These are phyloP conservation scores for Hirsutella rhossiliensis DNA, from an alignment of 2,329 filamentous ascomycete genomes.

Conservation along the genomic window DNA sequence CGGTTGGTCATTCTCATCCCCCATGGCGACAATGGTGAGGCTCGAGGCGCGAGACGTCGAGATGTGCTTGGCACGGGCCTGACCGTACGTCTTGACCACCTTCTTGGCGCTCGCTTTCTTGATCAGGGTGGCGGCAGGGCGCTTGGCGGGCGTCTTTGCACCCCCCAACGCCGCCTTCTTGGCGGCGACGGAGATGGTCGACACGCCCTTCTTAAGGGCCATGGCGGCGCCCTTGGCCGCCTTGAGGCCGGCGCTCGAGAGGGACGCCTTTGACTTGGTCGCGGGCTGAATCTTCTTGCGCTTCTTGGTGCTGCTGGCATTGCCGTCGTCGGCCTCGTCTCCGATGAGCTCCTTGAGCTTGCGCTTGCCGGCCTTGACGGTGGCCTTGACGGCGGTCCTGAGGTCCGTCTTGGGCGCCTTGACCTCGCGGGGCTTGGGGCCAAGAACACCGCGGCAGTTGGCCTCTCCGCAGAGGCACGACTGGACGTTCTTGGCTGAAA, in stretches of 20 bases:
- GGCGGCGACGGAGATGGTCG: slow-evolving; percentile 15
- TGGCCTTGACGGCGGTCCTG: slow-evolving; percentile 25
- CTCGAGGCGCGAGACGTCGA: slow-evolving; percentile 6
- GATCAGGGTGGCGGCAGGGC: slow-evolving; percentile 13
- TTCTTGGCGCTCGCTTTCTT: slow-evolving; percentile 15
- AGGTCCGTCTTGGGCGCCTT: slow-evolving; percentile 34
- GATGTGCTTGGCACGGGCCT: slow-evolving; percentile 14
- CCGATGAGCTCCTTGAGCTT: slow-evolving; percentile 42
- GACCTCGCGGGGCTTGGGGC: slow-evolving; percentile 46
- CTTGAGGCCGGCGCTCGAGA: slow-evolving; percentile 22
- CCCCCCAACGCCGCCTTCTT: slow-evolving; percentile 14
- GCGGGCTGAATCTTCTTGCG: slow-evolving; percentile 23
- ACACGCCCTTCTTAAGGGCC: slow-evolving; percentile 23
- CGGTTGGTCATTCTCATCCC: not conserved
- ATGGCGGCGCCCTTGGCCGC: slow-evolving; percentile 23
- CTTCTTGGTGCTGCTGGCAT: slow-evolving; percentile 31
- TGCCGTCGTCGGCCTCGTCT: slow-evolving; percentile 21
- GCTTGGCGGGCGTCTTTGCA: slow-evolving; percentile 15
- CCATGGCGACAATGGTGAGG: slow-evolving; percentile 8
- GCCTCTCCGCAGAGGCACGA: slow-evolving; percentile 50
- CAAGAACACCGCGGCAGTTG: slow-evolving; percentile 53
- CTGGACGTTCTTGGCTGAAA: slow-evolving; percentile 57
- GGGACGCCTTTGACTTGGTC: slow-evolving; percentile 20
- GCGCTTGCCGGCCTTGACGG: slow-evolving; percentile 36
- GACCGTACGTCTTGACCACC: not conserved